Base-by-base conservation (phyloP, 176 grass and related monocot species). In the Saccharum officinarum region DNA sequence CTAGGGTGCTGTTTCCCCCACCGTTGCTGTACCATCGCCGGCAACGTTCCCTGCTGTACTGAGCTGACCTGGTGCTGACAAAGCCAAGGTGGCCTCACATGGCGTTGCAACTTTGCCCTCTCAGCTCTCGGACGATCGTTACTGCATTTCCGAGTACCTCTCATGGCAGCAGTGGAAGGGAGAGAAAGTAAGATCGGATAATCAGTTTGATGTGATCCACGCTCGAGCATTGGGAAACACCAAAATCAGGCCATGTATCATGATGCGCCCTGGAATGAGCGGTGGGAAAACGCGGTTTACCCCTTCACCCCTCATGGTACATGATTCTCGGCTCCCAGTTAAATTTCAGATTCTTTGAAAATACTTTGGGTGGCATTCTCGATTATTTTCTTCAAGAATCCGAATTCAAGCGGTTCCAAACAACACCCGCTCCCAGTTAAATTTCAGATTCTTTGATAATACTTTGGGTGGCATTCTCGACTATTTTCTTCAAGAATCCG, bases 21-120 rank as follows among this genome's bases (percentile, higher is more conserved):
- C 7, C 64, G 38, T 4, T 31, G 60, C 8, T 65, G 62, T 60
- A 50, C 41, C 61, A 30, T 60, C 47, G 16, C n/a, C 66, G 17
- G 40, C 46, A 64, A 69, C 34, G 37, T 7, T 25, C 25, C 69
- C 33, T 33, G 33, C 33, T 33, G 33, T 33, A 33, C 33, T 76
- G 49, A 81, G 70, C 49, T 67, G 47, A 84, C 50, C 38, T 60
- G 67, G 12, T 47, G 49, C 71, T 8, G 63, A 33, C 62, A 42
- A 67, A 25, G 3, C 55, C 73, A 61, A 59, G 26, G 31, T 36
- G 80, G 67, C 45, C 67, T 74, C 84, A 85, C 80, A 80, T 87
- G 80, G 70, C 16, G 25, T 15, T 41, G 28, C 22, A 44, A 44
- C 20, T 73, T 72, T 59, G 83, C 67, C 83, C 57, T 67, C 79